Percentiles rank a stretch among this genome's conserved stretches.
These are phyloP conservation scores for Xylaria polymorpha DNA, from an alignment of 2,329 filamentous ascomycete genomes.

Conservation along the genomic window DNA sequence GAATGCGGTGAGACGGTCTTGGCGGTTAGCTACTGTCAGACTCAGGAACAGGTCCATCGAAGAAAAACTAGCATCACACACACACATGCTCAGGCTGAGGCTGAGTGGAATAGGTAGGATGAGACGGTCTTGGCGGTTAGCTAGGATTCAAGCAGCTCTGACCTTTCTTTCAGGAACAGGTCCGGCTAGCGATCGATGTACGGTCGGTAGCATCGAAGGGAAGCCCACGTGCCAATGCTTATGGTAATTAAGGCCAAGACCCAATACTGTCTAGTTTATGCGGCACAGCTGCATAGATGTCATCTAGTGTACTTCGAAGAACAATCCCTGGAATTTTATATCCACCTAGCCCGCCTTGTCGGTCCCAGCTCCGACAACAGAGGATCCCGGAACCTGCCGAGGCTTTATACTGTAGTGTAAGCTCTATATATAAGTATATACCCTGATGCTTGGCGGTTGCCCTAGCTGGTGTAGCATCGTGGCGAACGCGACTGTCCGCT, in stretches of 20 bases:
- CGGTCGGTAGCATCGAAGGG: not conserved
- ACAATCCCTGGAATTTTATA: constrained; percentile 3
- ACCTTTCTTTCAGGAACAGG: constrained; percentile 1
- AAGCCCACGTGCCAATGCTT: constrained; percentile 5
- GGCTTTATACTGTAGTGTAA: constrained; percentile 9
- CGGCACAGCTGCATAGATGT: not conserved
- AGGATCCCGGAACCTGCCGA: constrained; percentile 2
- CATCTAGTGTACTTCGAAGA: not conserved
- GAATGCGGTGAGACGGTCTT: too few relatives aligned
- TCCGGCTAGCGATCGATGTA: too few relatives aligned
- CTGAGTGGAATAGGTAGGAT: too few relatives aligned
- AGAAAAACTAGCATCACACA: too few relatives aligned
- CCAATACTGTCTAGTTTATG: constrained; percentile 8
- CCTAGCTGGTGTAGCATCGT: constrained; percentile 3
- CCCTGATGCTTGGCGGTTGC: constrained; percentile 6
- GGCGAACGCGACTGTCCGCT: constrained; percentile 6
- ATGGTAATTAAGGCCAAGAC: not conserved
- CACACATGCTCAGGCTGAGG: too few relatives aligned
- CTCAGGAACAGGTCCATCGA: too few relatives aligned
- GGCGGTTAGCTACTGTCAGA: too few relatives aligned
- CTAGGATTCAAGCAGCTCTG: not conserved
- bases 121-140: too few relatives aligned
- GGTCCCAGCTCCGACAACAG: constrained; percentile 2
- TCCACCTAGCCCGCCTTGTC: not conserved
- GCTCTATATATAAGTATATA: constrained; percentile 6